Base-by-base conservation (phyloP, 164 flowering plant genomes). In the Vitis riparia region DNA sequence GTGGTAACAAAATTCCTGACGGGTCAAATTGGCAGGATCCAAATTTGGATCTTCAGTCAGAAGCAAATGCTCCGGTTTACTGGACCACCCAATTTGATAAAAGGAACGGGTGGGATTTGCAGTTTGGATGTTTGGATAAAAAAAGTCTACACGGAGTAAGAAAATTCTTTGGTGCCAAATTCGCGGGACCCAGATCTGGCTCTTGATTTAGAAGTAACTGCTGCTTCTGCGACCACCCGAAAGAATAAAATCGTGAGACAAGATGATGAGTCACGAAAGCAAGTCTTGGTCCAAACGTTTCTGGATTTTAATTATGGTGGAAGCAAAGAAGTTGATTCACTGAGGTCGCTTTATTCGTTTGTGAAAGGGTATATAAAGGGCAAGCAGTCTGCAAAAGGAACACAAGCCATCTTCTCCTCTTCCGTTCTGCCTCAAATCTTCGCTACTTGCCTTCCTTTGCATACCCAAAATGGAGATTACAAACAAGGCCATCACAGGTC, bases 261-360 rank as follows among this genome's bases (percentile, higher is more conserved):
- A 60, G 63, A 60, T 8, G 44, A n/a, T 32, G 44, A 32, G 44
- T 32, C 44, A 37, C 6, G 44, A 37, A 37, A 37, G 44, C 37
- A 60, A 60, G 63, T 11, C 49, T 29, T 60, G 44, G 9, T 19
- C 27, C 15, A 6, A 29, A 60, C 44, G 63, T 23, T 23, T 5
- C 1, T 23, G 30, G 12, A 11, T 23, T 15, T 60, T 15, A 60
- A 74, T 61, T 66, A 57, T 30, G 5, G 5, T 53, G 16, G 70
- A 76, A 76, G 76, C 74, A 73, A 77, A 61, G 76, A 77, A 77
- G 79, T 72, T 37, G 80, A 73, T 77, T 68, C 77, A 69, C 15
- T 14, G 14, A 27, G 12, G 11, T 37, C 44, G 27, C 72, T 64
- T 58, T 59, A 59, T 72, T 68, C 68, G 9, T 47, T 29, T 29